These are phyloP conservation scores for Chloranthus sessilifolius DNA, from an alignment of 164 flowering plant species.

Conservation along the genomic window DNA sequence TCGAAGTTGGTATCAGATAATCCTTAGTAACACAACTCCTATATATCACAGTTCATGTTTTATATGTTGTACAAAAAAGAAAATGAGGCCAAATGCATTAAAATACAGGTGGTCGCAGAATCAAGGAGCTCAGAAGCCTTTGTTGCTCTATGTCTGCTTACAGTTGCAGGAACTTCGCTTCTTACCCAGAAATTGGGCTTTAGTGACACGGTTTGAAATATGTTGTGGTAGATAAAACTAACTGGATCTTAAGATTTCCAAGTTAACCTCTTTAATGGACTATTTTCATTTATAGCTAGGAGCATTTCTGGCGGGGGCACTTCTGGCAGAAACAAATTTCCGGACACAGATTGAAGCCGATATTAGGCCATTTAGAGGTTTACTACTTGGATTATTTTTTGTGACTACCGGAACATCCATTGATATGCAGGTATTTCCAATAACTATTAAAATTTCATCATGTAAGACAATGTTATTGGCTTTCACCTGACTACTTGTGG, in stretches of 20 bases:
- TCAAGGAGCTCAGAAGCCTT: conserved; percentile 97
- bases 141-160: conserved; percentile 91
- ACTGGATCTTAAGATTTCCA: not conserved
- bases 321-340: conserved; percentile 95
- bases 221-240: not conserved
- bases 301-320: conserved; percentile 95
- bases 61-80: not conserved
- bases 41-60: not conserved
- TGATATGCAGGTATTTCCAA: conserved; percentile 66
- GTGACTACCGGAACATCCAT: conserved; percentile 97
- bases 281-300: conserved; percentile 67
- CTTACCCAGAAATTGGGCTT: conserved; percentile 89
- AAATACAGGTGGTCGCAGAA: conserved; percentile 89
- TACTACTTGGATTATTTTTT: conserved; percentile 94
- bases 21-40: not conserved
- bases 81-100: conserved; percentile 9
- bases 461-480: not conserved
- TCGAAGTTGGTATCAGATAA: conserved; percentile 56
- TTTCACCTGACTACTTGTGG: not conserved
- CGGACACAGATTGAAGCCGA: conserved; percentile 99
- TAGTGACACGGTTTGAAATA: conserved; percentile 81
- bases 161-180: conserved; percentile 96
- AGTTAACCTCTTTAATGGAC: conserved; percentile 1
- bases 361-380: conserved; percentile 93
- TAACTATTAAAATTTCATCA: not conserved